Conservation (phyloP, 805 yeast genomes). For the Metschnikowia corniflorae region DNA sequence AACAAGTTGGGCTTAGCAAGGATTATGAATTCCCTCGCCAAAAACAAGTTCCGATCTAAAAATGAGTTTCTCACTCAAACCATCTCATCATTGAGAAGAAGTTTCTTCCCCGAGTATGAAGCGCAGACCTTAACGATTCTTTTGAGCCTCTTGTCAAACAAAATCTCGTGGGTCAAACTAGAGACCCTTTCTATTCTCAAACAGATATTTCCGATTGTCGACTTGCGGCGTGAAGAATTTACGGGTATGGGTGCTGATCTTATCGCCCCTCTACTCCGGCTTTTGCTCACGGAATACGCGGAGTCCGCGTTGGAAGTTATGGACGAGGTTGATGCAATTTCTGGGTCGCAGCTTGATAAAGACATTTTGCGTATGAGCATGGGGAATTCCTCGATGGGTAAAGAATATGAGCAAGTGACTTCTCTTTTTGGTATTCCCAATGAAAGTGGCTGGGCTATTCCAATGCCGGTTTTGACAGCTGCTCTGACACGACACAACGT, state of each 20-base stretch:
- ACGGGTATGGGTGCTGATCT: slow-evolving; percentile 92
- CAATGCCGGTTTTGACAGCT: slow-evolving; percentile 90
- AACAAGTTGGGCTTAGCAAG: slow-evolving; percentile 60
- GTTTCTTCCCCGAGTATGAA: slow-evolving; percentile 70
- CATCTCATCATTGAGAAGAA: slow-evolving; percentile 60
- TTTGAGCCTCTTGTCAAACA: slow-evolving; percentile 76
- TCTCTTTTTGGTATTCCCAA: slow-evolving; percentile 94
- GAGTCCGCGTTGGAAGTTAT: slow-evolving; percentile 85
- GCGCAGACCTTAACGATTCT: slow-evolving; percentile 73
- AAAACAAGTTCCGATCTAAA: slow-evolving; percentile 81
- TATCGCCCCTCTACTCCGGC: slow-evolving; percentile 81
- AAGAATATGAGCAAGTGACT: slow-evolving; percentile 80
- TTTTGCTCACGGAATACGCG: slow-evolving; percentile 79
- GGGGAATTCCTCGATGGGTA: slow-evolving; percentile 74
- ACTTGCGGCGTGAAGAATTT: slow-evolving; percentile 73
- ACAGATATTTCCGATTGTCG: slow-evolving; percentile 71
- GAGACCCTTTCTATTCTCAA: slow-evolving; percentile 78
- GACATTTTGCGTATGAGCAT: slow-evolving; percentile 89
- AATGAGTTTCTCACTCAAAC: slow-evolving; percentile 84
- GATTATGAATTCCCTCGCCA: slow-evolving; percentile 71
- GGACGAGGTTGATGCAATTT: slow-evolving; percentile 79
- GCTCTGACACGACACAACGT: slow-evolving; percentile 88
- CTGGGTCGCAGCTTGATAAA: slow-evolving; percentile 87
- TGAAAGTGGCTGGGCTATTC: slow-evolving; percentile 95
- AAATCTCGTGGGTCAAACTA: slow-evolving; percentile 68